These are phyloP conservation scores for Hapsidospora chrysogenum DNA, from an alignment of 495 filamentous ascomycete species.

Conservation along the genomic window DNA sequence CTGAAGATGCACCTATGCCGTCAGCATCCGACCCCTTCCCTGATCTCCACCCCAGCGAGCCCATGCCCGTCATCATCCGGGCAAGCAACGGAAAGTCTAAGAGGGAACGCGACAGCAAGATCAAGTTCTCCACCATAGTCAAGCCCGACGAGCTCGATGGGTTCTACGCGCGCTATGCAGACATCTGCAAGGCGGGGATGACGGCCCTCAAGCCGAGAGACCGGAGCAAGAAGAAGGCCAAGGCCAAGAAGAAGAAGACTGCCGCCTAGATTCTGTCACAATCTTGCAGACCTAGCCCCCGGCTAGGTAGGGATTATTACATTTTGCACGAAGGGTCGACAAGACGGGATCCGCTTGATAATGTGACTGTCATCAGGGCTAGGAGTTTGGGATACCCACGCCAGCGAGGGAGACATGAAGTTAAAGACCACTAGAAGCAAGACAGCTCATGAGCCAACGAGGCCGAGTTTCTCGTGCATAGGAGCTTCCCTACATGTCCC, in stretches of 20 bases:
- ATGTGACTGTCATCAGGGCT: no score
- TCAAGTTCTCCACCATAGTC: constrained; percentile 78
- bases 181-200: constrained; percentile 83
- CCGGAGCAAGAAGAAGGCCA: constrained; percentile 65
- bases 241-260: constrained; percentile 49
- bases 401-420: no score
- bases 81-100: constrained; percentile 63
- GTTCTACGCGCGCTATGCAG: constrained; percentile 81
- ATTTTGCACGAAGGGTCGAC: no score
- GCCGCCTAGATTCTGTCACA: no score
- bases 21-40: constrained; percentile 25
- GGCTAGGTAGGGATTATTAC: no score
- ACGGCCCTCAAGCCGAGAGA: constrained; percentile 76
- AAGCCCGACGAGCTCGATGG: constrained; percentile 52
- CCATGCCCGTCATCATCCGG: constrained; percentile 62
- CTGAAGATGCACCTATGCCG: constrained; percentile 11
- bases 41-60: constrained; percentile 33
- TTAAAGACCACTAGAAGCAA: no score
- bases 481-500: no score
- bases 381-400: no score
- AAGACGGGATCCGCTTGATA: no score
- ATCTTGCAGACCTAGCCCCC: no score
- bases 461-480: no score
- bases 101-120: constrained; percentile 32
- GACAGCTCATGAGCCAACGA: no score